phyloP scores from a whole-genome alignment of 371 early-diverging fungal genomes.

The Mortierella sp. region DNA sequence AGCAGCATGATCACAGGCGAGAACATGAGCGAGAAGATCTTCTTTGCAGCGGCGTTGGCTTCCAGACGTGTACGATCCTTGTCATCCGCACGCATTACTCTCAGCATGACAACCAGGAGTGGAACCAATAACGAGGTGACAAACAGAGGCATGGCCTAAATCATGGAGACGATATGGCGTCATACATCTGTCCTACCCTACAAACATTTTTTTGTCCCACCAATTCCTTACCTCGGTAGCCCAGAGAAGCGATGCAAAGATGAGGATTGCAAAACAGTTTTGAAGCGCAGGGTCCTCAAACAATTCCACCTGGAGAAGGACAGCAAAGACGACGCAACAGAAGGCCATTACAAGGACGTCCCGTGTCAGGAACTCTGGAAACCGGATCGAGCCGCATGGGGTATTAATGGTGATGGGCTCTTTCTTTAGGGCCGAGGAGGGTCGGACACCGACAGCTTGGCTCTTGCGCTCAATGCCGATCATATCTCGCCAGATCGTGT shows the following conservation, averaged over 20 bases:
- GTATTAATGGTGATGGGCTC: conserved; percentile 47
- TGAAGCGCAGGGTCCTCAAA: conserved; percentile 74
- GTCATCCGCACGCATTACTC: conserved; percentile 80
- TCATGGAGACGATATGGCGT: too few relatives aligned
- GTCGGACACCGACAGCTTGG: conserved; percentile 70
- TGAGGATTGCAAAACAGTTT: conserved; percentile 88
- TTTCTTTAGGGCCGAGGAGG: conserved; percentile 29
- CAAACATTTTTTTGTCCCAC: too few relatives aligned
- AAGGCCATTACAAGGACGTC: conserved; percentile 55
- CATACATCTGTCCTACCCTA: too few relatives aligned
- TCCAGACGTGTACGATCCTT: conserved; percentile 61
- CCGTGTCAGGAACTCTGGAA: conserved; percentile 56
- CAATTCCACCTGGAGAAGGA: conserved; percentile 59
- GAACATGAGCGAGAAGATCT: conserved; percentile 93
- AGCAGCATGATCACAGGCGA: conserved; percentile 95
- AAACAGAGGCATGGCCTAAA: conserved; percentile 91
- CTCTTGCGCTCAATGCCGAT: conserved; percentile 89
- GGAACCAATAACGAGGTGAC: conserved; percentile 93
- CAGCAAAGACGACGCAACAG: conserved; percentile 66
- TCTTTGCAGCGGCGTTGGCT: conserved; percentile 82
- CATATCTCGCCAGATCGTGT: conserved; percentile 98
- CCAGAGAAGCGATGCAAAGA: conserved; percentile 93
- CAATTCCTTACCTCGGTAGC: conserved; percentile 80
- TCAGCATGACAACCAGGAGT: conserved; percentile 82
- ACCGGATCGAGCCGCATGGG: conserved; percentile 58